Base-by-base conservation (phyloP, 805 yeast genomes). In the Saccharomycopsis amapae region DNA sequence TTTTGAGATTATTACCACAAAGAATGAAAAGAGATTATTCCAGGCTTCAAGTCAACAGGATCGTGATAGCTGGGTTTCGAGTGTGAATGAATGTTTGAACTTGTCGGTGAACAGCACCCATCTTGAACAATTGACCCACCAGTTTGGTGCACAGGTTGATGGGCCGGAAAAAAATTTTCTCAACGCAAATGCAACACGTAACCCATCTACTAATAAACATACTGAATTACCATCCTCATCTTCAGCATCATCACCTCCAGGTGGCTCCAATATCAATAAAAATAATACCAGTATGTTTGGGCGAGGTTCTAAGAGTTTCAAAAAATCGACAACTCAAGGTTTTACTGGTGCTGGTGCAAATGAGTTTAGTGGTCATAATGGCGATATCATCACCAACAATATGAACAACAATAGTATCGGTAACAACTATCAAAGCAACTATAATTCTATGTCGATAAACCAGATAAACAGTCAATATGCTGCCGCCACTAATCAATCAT, bases 41-140 rank as follows among this genome's bases (percentile, higher is more conserved):
- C 95, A 88, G 60, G 85, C 90, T 0, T 71, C 79, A 2, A 73
- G 75, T 42, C 82, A 78, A 42, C 76, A 69, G 9, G 95, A 86
- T 49, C 66, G 82, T 54, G 69, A 72, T 24, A 62, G 72, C 13
- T 87, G 96, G 95, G 70, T 84, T 3, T 68, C 68, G 45, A 72
- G 79, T 2, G 67, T 86, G 37, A 74, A 72, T 43, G 25, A 24
- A 17, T 30, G 40, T 26, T 38, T 45, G 37, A 20, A 39, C 15
- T 32, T 35, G 13, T 38, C 43, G 5, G 38, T 40, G 4, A 7
- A 30, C 28, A 40, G 44, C 17, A 20, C 31, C 15, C 43, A 40
- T 28, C 22, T 40, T 6, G 31, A 40, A 7, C 28, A 40, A n/a
- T n/a, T 40, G 7, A 37, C 4, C 9, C 12, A 10, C n/a, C 23